Evolutionary conservation across 148 eudicot species (phyloP).

Genomic region (Selenicereus undatus): DNA sequence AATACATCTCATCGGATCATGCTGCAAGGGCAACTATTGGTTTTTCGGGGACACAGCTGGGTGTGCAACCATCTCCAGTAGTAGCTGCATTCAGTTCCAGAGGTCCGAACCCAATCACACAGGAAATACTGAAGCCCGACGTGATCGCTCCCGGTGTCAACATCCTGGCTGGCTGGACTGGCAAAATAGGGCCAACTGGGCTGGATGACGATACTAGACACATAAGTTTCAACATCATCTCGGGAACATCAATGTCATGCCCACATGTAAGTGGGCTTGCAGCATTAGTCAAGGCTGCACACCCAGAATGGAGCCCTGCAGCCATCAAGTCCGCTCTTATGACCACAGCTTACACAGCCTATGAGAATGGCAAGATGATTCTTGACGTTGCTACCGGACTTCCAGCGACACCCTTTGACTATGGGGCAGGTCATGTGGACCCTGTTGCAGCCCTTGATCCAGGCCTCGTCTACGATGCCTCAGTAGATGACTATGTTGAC

Average conservation of each 20-base stretch:
- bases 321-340: conserved; percentile 27
- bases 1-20: neutral
- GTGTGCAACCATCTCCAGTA: neutral
- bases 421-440: conserved; percentile 24
- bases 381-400: neutral
- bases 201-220: neutral
- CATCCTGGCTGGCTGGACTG: conserved; percentile 3
- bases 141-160: neutral
- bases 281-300: conserved; percentile 21
- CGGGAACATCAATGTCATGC: conserved; percentile 33
- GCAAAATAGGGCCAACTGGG: neutral
- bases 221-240: conserved; percentile 17
- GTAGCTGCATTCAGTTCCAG: conserved; percentile 1
- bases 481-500: conserved; percentile 12
- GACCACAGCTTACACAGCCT: conserved; percentile 18
- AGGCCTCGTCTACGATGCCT: conserved; percentile 25
- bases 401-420: conserved; percentile 16
- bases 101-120: conserved; percentile 3
- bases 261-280: conserved; percentile 26
- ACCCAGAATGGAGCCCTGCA: conserved; percentile 27
- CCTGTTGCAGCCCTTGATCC: conserved; percentile 24
- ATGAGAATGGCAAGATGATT: conserved; percentile 9
- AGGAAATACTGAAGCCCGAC: conserved; percentile 2
- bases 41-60: neutral
- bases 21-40: neutral